Evolutionary conservation across 2,329 filamentous ascomycete genomes (phyloP), one percentile per base, ranked within the genome.

Genomic region (Paraconiothyrium brasiliense): DNA sequence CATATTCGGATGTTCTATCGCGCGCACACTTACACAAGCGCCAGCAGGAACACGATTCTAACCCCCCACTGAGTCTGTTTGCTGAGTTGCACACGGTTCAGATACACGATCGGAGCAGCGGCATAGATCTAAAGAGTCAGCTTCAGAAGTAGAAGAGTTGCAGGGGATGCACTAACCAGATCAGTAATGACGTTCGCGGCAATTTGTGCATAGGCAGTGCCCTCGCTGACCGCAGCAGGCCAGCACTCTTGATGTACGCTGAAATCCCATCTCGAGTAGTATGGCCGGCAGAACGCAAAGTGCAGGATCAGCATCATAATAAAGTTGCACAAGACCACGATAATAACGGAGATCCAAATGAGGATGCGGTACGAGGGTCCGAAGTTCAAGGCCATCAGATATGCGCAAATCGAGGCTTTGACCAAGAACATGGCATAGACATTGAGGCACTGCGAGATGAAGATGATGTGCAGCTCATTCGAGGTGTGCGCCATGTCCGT

Each of bases 361-460:
- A 68, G 32, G 8, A 43, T 11, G 14, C 65, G 58, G 46, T 61
- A 63, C 13, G 41, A 47, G 4, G 41, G 47, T 24, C 57, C 59
- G 43, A 68, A 67, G 49, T 65, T 52, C 39, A 68, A 37, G 7
- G 57, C 62, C 20, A 68, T 51, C 3, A 68, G 51, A 39, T 68
- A 68, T 14, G 57, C 50, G 37, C 66, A 67, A 44, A 68, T 60
- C 1, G 64, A 67, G 13, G 57, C 14, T 16, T 66, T 59, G 39
- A 64, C 61, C 16, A 61, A 10, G 32, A 58, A 67, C 62, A 67
- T 65, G 11, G 35, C 59, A 32, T 67, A 65, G 2, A 68, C 48
- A 14, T 68, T 67, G 11, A 65, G 47, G 27, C 48, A 47, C 44
- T 60, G 54, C 10, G 39, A 20, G 13, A 58, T 57, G 37, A 60